phyloP scores from a whole-genome alignment of 371 early-diverging fungal species.

The Mucor plumbeus region DNA sequence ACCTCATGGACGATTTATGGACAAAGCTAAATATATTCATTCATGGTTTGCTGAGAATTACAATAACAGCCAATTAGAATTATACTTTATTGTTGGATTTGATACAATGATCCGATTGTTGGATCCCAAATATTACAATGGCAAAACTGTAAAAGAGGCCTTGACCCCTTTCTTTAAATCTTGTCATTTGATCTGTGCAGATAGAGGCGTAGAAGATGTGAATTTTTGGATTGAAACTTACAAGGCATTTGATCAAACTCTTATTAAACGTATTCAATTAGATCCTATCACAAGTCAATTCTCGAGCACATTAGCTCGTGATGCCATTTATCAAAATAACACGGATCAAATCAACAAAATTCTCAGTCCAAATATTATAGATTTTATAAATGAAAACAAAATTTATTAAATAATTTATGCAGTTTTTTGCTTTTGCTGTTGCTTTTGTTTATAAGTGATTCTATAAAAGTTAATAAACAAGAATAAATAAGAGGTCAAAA shows the following conservation, averaged over 20 bases:
- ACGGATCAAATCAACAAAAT: background rate
- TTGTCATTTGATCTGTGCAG: slow-evolving; percentile 53
- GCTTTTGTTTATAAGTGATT: slow-evolving; percentile 66
- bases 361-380: background rate
- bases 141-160: slow-evolving; percentile 35
- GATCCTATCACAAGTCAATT: slow-evolving; percentile 13
- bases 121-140: slow-evolving; percentile 65
- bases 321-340: background rate
- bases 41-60: slow-evolving; percentile 13
- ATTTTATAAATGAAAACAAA: slow-evolving; percentile 14
- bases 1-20: slow-evolving; percentile 60
- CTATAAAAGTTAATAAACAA: slow-evolving; percentile 87
- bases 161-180: slow-evolving; percentile 54
- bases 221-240: slow-evolving; percentile 26
- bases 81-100: slow-evolving; percentile 68
- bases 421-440: slow-evolving; percentile 25
- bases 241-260: slow-evolving; percentile 1
- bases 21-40: slow-evolving; percentile 55
- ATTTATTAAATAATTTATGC: slow-evolving; percentile 8
- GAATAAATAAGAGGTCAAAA: slow-evolving; percentile 79
- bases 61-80: slow-evolving; percentile 26
- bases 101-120: slow-evolving; percentile 67
- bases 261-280: slow-evolving; percentile 30
- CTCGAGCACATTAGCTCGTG: slow-evolving; percentile 42
- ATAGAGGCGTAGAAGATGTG: slow-evolving; percentile 38